Evolutionary conservation across 371 early-diverging fungal species (phyloP).

Genomic region (Mortierella sp.): DNA sequence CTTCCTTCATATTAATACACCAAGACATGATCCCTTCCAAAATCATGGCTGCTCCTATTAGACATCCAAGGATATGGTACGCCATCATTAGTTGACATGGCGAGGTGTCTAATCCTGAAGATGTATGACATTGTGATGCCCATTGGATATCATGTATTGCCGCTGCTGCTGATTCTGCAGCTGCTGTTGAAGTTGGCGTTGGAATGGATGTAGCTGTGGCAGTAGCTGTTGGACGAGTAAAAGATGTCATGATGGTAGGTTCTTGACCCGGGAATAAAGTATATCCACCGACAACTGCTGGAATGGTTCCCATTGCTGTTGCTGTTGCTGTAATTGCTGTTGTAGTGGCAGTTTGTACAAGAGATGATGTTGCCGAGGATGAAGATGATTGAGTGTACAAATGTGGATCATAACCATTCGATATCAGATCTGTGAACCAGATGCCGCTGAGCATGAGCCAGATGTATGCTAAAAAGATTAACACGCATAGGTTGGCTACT

Average conservation of each 20-base stretch:
- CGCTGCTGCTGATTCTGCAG: neutral
- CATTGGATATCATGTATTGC: neutral
- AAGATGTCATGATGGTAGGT: neutral
- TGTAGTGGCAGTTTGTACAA: neutral
- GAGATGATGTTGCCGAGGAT: neutral
- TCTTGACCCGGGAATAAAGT: neutral
- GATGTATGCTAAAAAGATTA: conserved; percentile 4
- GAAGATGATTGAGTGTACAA: neutral
- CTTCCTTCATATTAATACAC: conserved; percentile 9
- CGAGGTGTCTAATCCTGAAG: neutral
- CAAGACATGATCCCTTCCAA: conserved; percentile 13
- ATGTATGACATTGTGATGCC: conserved; percentile 15
- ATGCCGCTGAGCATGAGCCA: conserved; percentile 7
- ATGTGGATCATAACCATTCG: neutral
- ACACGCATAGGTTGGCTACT: neutral
- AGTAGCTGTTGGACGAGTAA: neutral
- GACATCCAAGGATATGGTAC: conserved; percentile 6
- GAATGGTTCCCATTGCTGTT: neutral
- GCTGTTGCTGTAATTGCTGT: neutral
- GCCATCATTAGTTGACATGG: conserved; percentile 14
- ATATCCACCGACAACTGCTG: neutral
- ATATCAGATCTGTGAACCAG: conserved; percentile 10
- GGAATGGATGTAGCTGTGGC: neutral
- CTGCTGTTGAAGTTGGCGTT: neutral
- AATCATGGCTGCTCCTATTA: neutral